Percentiles rank a stretch among this genome's conserved stretches.
Evolutionary conservation across 2,329 filamentous ascomycete species (phyloP).

Genomic region (Cyphellophora attinorum): DNA sequence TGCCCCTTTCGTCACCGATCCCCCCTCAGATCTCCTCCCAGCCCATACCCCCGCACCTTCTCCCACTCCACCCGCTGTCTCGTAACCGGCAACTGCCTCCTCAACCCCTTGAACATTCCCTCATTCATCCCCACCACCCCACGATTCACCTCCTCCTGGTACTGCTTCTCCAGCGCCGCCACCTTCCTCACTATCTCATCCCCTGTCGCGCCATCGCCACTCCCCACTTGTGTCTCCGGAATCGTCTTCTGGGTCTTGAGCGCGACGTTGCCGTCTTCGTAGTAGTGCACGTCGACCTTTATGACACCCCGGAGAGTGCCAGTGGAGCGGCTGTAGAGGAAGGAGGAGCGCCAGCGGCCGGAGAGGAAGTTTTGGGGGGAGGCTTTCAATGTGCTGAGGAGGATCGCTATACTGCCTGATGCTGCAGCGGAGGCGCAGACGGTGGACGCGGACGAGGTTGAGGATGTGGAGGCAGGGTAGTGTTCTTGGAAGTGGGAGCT

Average conservation of each 20-base stretch:
- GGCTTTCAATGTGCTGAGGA: conserved; percentile 93
- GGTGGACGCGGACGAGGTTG: conserved; percentile 60
- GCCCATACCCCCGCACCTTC: conserved; percentile 84
- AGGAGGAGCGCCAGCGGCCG: conserved; percentile 87
- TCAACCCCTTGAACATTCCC: conserved; percentile 85
- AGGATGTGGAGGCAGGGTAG: conserved; percentile 67
- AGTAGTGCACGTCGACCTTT: conserved; percentile 96
- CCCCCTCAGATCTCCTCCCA: conserved; percentile 46
- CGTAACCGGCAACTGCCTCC: conserved; percentile 89
- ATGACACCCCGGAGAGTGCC: conserved; percentile 65
- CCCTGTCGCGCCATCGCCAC: conserved; percentile 49
- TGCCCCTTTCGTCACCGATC: too few relatives aligned
- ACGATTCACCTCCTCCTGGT: conserved; percentile 90
- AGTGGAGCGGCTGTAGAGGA: conserved; percentile 65
- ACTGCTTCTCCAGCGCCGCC: conserved; percentile 72
- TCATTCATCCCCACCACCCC: conserved; percentile 84
- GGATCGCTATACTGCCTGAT: conserved; percentile 64
- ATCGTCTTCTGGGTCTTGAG: conserved; percentile 69
- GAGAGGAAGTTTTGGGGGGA: conserved; percentile 99
- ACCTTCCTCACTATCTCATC: conserved; percentile 68
- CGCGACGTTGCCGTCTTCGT: conserved; percentile 96
- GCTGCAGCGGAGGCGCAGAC: conserved; percentile 27
- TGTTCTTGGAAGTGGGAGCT: conserved; percentile 73
- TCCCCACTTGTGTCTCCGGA: conserved; percentile 7
- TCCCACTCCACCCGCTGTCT: conserved; percentile 99